Base-by-base conservation (phyloP, 169 alveolate genomes). In the Plasmodium fragile region DNA sequence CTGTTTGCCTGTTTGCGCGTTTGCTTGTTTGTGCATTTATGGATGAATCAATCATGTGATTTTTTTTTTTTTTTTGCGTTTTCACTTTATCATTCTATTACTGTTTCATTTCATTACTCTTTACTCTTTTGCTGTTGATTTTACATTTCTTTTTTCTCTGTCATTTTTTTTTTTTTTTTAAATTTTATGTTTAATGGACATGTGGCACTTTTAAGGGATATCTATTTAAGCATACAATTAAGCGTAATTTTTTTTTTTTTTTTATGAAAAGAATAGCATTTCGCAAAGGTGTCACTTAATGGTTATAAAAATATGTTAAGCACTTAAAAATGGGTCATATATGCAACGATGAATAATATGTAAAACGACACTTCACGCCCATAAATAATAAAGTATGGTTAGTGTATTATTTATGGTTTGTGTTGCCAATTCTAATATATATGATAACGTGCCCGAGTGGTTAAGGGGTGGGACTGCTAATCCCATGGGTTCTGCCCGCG, bases 401-500 rank as follows among this genome's bases (percentile, higher is more conserved):
- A n/a, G n/a, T n/a, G n/a, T n/a, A n/a, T n/a, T n/a, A n/a, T n/a
- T 6, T 32, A 34, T 73, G 4, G 11, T 11, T 73, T 34, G 13
- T 34, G 30, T 34, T 32, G 30, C 32, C 25, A 43, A 16, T 0
- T 32, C 0, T 0, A 11, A 11, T 0, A 75, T 30, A 34, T 13
- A 75, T 43, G 94, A 91, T 81, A 91, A 91, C 92, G 94, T 96
- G 97, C 95, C 99, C 99, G 99, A 98, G 99, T 98, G 99, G 99
- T 98, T 98, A 98, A 98, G 99, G 99, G 97, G 99, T 94, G 96
- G 98, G 99, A 98, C 99, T 98, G 97, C 99, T 97, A 98, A 98
- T 98, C 99, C 98, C 96, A 94, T 98, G 99, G 99, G 99, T 98
- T 98, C 96, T 97, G 98, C 99, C 99, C 99, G 98, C 99, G 99